These are phyloP conservation scores for Kurtzmaniella quercitrusa DNA, from an alignment of 1,139 yeast genomes.

Conservation along the genomic window DNA sequence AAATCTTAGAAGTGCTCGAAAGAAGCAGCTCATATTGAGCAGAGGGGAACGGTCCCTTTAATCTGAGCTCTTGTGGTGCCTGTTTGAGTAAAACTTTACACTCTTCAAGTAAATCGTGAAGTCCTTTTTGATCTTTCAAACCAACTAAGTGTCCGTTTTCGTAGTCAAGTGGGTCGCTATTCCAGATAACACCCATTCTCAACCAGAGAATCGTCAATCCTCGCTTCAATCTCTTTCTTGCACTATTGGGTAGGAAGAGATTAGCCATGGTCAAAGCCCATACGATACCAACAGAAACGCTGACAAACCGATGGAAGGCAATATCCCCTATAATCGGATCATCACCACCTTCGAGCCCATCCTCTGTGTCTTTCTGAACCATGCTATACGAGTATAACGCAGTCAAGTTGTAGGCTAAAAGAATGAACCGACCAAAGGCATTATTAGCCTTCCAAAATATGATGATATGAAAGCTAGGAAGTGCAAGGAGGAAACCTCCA, in stretches of 20 bases:
- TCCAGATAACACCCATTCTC: constrained; percentile 80
- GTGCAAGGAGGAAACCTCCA: constrained; percentile 56
- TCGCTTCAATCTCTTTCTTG: constrained; percentile 60
- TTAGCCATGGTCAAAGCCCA: constrained; percentile 74
- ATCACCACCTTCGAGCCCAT: constrained; percentile 69
- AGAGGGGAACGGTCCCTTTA: constrained; percentile 70
- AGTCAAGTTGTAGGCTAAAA: constrained; percentile 74
- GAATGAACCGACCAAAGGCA: constrained; percentile 67
- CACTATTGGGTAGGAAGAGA: constrained; percentile 69
- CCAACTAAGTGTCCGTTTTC: constrained; percentile 35
- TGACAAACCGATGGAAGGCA: constrained; percentile 72
- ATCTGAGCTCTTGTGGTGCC: constrained; percentile 71
- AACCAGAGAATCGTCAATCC: constrained; percentile 72
- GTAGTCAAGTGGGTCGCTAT: constrained; percentile 45
- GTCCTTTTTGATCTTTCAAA: constrained; percentile 48
- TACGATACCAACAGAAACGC: constrained; percentile 68
- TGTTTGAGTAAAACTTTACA: constrained; percentile 58
- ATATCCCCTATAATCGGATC: constrained; percentile 68
- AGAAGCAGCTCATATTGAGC: constrained; percentile 49
- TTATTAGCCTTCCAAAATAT: constrained; percentile 61
- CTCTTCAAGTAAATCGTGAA: constrained; percentile 57
- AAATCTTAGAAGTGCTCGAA: constrained; percentile 55
- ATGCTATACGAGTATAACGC: constrained; percentile 73
- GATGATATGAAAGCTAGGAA: constrained; percentile 67
- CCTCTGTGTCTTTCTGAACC: constrained; percentile 56